A percentile compares a stretch with the other conserved stretches of the same genome.
phyloP scores from a whole-genome alignment of 345 rosid genomes.

The Cardiospermum halicacabum region DNA sequence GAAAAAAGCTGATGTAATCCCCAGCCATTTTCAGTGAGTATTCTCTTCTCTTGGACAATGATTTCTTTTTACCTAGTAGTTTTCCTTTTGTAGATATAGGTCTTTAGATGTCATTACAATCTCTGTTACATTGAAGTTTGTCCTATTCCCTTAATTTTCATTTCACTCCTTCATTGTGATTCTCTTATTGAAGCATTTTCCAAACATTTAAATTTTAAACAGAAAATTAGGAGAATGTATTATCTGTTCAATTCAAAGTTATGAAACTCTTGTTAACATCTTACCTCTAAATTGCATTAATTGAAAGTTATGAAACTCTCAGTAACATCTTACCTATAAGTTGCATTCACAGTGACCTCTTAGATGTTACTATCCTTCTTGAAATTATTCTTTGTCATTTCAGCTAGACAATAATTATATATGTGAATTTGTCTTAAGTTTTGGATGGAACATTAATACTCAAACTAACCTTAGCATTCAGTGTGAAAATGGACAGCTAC shows the following conservation, averaged over 20 bases:
- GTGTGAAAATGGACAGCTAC: neutral
- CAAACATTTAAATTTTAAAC: neutral
- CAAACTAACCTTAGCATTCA: neutral
- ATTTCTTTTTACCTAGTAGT: neutral
- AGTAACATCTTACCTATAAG: too few relatives aligned
- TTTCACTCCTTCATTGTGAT: neutral
- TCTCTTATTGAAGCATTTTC: neutral
- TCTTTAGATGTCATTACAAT: neutral
- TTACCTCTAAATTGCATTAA: neutral
- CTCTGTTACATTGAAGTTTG: neutral
- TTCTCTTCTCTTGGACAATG: neutral
- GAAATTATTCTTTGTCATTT: neutral
- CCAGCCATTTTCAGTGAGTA: constrained; percentile 25
- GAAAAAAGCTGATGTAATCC: constrained; percentile 18
- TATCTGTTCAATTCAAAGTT: neutral
- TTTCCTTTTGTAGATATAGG: neutral
- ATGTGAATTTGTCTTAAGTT: neutral
- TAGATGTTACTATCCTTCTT: neutral
- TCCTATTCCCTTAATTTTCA: neutral
- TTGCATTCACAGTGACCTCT: neutral
- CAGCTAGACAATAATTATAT: neutral
- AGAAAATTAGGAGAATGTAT: neutral
- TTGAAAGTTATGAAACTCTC: neutral
- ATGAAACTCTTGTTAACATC: neutral
- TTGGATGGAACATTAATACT: neutral